Conservation (phyloP, 345 rosid species). For the Physaria fendleri region DNA sequence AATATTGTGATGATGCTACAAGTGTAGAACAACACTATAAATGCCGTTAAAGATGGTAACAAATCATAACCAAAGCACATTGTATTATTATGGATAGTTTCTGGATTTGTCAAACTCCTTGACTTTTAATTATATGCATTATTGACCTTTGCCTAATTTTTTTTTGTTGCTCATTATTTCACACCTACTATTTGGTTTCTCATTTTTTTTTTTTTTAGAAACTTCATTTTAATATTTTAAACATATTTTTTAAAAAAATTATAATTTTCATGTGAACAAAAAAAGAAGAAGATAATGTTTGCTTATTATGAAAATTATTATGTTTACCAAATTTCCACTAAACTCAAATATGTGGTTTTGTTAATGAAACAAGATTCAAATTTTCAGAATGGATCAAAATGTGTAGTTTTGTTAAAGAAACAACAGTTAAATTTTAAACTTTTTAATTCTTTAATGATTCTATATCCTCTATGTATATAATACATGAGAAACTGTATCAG, state of each 20-base stretch:
- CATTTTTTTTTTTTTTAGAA: not conserved
- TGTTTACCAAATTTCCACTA: not conserved
- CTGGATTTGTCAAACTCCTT: not conserved
- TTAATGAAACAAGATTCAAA: not conserved
- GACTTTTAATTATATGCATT: not conserved
- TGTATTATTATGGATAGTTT: not conserved
- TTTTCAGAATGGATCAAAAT: not conserved
- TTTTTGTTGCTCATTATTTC: too few relatives aligned
- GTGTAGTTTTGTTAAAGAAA: not conserved
- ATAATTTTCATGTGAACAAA: too few relatives aligned
- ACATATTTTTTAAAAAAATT: too few relatives aligned
- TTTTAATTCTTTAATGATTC: not conserved
- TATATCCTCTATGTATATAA: not conserved
- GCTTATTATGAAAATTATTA: not conserved
- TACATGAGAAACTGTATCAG: not conserved
- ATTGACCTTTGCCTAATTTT: not conserved
- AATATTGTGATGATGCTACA: not conserved
- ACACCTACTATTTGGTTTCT: too few relatives aligned
- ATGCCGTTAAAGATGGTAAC: conserved; percentile 27
- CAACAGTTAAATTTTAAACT: too few relatives aligned
- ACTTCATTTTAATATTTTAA: too few relatives aligned
- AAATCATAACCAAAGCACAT: not conserved
- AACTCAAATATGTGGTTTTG: not conserved
- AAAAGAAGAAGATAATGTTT: too few relatives aligned
- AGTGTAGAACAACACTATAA: conserved; percentile 8